Evolutionary conservation across 2,329 filamentous ascomycete species (phyloP), one percentile per base, ranked within the genome.

Genomic region (Harringtonia lauricola): DNA sequence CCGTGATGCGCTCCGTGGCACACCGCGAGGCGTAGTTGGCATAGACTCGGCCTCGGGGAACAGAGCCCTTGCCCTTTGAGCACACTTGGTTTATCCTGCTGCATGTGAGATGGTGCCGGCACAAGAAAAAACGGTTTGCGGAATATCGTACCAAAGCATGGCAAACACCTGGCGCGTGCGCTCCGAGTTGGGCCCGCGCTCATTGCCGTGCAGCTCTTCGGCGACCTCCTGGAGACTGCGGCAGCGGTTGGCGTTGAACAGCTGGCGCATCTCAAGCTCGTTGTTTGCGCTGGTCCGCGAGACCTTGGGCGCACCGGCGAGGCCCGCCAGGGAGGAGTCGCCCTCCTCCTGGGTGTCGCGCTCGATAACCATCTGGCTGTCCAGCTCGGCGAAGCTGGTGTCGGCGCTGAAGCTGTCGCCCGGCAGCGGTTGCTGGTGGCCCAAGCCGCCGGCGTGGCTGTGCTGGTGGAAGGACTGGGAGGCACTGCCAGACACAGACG

Each of bases 21-120:
- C 92, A 98, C 50, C 86, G 80, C 22, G 86, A 88, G 39, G 90
- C 92, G 61, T 98, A 98, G 59, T 89, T 89, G 47, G 89, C 87
- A 62, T 96, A 98, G 2, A 98, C 92, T 47, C 90, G 76, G 51
- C 92, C 92, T 54, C 92, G 76, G 8, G 92, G 88, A 1, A 96
- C 90, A 7, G 92, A 95, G 1, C 82, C 83, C 59, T 86, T 86
- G 36, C 83, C 83, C 49, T 78, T 78, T 37, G 75, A 71, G 61
- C 85, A 90, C 1, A 83, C 79, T 41, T 74, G 71, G 55, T 81
- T 81, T 53, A 90, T 78, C 83, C 83, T 88, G 52, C 2, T 8
- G 29, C 8, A 6, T 13, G 21, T 28, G 3, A 8, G 10, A 42
- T 9, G 10, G 9, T 21, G 34, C 31, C 7, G n/a, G n/a, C 36